A percentile compares a stretch with the other conserved stretches of the same genome.
Evolutionary conservation across 768 basidiomycete species (phyloP).

Genomic region (Amanita muscaria): DNA sequence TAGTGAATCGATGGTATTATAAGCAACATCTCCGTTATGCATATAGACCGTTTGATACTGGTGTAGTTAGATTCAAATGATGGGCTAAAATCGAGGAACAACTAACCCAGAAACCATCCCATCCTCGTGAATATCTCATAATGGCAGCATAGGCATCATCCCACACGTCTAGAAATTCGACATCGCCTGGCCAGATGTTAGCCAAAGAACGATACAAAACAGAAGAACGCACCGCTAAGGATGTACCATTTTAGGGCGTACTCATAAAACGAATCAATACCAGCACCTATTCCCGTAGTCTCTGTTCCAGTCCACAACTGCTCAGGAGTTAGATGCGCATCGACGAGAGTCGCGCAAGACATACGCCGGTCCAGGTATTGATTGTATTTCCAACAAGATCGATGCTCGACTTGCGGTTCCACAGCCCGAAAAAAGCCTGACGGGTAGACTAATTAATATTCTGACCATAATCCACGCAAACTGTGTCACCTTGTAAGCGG

Average conservation of each 20-base stretch:
- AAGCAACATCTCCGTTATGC: constrained; percentile 63
- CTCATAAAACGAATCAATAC: constrained; percentile 94
- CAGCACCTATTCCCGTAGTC: constrained; percentile 80
- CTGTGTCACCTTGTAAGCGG: constrained; percentile 50
- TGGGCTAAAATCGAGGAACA: not conserved
- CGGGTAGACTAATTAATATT: not conserved
- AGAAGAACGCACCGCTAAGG: constrained; percentile 48
- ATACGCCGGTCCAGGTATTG: constrained; percentile 71
- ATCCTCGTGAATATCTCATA: constrained; percentile 76
- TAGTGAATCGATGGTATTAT: constrained; percentile 83
- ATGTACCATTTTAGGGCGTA: constrained; percentile 92
- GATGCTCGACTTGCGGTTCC: constrained; percentile 84
- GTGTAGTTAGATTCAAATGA: not conserved
- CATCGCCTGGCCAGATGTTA: constrained; percentile 44
- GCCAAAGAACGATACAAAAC: not conserved
- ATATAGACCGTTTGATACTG: constrained; percentile 87
- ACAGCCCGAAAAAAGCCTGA: constrained; percentile 81
- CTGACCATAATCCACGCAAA: not conserved
- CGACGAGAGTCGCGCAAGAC: constrained; percentile 18
- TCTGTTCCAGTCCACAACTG: constrained; percentile 75
- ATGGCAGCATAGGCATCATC: constrained; percentile 74
- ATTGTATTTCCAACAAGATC: constrained; percentile 86
- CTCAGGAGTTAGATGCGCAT: not conserved
- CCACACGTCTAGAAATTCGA: constrained; percentile 77
- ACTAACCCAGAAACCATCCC: constrained; percentile 83